A percentile compares a stretch with the other conserved stretches of the same genome.
These are phyloP conservation scores for Phialophora tarda DNA, from an alignment of 2,329 filamentous ascomycete genomes.

Conservation along the genomic window DNA sequence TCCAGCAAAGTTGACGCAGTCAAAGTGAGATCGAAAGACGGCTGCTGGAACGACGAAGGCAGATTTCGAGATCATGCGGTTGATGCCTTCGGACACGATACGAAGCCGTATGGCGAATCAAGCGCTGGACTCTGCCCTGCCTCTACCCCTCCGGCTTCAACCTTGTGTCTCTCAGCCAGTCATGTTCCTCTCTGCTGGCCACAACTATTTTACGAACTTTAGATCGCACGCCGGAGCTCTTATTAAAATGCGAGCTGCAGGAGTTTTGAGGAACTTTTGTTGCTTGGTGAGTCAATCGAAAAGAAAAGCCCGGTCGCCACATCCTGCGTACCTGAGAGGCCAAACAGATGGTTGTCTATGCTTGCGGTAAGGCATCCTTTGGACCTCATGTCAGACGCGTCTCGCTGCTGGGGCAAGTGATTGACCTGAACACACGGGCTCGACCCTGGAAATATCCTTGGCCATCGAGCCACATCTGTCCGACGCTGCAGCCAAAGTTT, in stretches of 20 bases:
- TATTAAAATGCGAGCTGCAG: neutral
- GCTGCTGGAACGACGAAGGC: neutral
- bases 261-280: constrained; percentile 1
- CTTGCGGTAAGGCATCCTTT: neutral
- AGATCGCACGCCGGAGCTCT: neutral
- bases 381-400: neutral
- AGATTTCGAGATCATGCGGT: neutral
- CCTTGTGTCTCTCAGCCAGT: constrained; percentile 1
- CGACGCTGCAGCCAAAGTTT: neutral
- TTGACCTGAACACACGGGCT: neutral
- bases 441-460: neutral
- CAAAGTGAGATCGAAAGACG: neutral
- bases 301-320: neutral
- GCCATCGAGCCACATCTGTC: neutral
- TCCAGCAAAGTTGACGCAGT: neutral
- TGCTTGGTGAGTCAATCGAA: neutral
- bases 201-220: neutral
- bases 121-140: neutral
- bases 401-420: neutral
- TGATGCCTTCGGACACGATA: neutral
- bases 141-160: neutral
- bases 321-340: neutral
- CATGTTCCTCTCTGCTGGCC: neutral
- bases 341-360: neutral
- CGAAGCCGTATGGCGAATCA: neutral